Evolutionary conservation across 2,329 filamentous ascomycete species (phyloP).

Genomic region (Nothomitra cinnamomea): DNA sequence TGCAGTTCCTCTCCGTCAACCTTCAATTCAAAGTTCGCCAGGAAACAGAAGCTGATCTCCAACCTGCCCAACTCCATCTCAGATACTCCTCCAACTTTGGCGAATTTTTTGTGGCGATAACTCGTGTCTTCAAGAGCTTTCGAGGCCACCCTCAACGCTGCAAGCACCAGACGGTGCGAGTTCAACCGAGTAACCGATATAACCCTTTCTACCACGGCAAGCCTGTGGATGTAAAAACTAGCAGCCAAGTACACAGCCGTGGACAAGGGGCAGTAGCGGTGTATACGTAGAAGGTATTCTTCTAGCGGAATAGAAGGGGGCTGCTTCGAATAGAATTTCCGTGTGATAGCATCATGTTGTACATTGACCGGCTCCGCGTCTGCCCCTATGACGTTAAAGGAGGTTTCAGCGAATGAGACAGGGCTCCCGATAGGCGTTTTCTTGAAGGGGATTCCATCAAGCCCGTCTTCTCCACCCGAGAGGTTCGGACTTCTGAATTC

Average conservation of each 20-base stretch:
- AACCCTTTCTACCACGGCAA: slow-evolving; percentile 59
- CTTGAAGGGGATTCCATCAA: slow-evolving; percentile 19
- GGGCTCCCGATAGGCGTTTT: slow-evolving; percentile 28
- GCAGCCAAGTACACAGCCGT: slow-evolving; percentile 86
- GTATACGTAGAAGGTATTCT: slow-evolving; percentile 73
- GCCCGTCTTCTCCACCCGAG: slow-evolving; percentile 23
- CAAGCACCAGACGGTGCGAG: slow-evolving; percentile 71
- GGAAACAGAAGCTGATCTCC: slow-evolving; percentile 78
- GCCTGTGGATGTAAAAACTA: slow-evolving; percentile 68
- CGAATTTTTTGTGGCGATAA: slow-evolving; percentile 69
- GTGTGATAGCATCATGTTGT: slow-evolving; percentile 71
- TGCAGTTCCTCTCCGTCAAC: slow-evolving; percentile 41
- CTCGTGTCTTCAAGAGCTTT: slow-evolving; percentile 89
- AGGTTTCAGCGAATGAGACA: slow-evolving; percentile 31
- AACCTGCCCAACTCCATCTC: slow-evolving; percentile 65
- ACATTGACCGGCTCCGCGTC: slow-evolving; percentile 56
- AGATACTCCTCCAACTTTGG: slow-evolving; percentile 76
- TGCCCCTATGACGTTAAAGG: slow-evolving; percentile 31
- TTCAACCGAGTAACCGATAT: slow-evolving; percentile 72
- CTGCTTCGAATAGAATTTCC: slow-evolving; percentile 84
- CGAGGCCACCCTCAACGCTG: slow-evolving; percentile 72
- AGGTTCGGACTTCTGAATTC: slow-evolving; percentile 21
- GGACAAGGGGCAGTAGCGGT: slow-evolving; percentile 84
- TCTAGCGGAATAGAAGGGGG: slow-evolving; percentile 68
- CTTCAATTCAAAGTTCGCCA: slow-evolving; percentile 67